Base-by-base conservation (phyloP, 306 rosid species). In the Cercis canadensis region DNA sequence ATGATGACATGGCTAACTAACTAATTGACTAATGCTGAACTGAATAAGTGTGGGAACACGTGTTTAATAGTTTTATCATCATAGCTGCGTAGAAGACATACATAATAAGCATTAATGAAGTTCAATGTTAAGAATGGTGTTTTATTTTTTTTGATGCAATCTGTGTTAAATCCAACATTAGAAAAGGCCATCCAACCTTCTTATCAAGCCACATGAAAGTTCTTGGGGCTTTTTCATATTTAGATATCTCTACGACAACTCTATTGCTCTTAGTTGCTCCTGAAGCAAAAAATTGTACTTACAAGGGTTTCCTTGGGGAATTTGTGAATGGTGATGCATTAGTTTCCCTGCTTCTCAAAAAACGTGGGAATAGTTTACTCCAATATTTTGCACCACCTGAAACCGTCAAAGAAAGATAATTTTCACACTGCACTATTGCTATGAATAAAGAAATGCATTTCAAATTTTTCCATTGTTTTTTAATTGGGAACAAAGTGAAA, bases 191-290 rank as follows among this genome's bases (percentile, higher is more conserved):
- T 4, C 24, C 54, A 74, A 90, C 95, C 97, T 84, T 87, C 50
- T 50, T 69, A 78, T 88, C 89, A 8, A 87, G 81, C 98, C 98
- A 93, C 11, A 72, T 70, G 33, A 80, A 90, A 62, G 75, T 82
- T 54, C 65, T 60, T 16, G 75, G 87, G n/a, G 80, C 39, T 24
- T 78, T 52, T 61, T 75, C 80, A 39, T 82, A 69, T 63, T 88
- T 84, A 34, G 89, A 69, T 45, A 84, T 67, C 64, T 77, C 85
- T n/a, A 65, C 72, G 52, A 76, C 77, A 58, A 67, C 85, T 36
- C 85, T 87, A 76, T 47, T 77, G 16, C 41, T 62, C 37, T 71
- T 63, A 11, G 57, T 57, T 19, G 77, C 36, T 10, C 64, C 78
- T 7, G 89, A 80, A 69, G 88, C 78, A 13, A 69, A 78, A 62